phyloP scores from a whole-genome alignment of 768 basidiomycete genomes.

The Suillus paluster region DNA sequence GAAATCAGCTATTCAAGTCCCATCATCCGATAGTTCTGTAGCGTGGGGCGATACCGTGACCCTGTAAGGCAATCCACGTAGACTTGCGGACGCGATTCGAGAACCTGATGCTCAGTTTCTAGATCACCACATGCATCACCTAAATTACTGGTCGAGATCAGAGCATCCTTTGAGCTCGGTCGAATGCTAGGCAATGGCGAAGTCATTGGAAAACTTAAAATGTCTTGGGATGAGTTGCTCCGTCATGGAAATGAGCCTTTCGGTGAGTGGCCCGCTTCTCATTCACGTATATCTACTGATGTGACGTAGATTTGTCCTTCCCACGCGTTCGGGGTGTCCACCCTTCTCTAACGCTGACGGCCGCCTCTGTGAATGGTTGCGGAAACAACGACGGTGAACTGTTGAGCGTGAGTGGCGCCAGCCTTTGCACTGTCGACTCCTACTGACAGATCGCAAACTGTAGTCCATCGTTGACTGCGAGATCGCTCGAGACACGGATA shows the following conservation, averaged over 20 bases:
- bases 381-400: neutral
- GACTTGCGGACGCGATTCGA: no score
- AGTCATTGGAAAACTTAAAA: neutral
- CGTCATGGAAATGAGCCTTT: neutral
- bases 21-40: no score
- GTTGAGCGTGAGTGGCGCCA: neutral
- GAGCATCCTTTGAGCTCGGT: neutral
- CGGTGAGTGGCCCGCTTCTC: neutral
- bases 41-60: no score
- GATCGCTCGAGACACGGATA: neutral
- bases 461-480: neutral
- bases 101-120: neutral
- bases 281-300: neutral
- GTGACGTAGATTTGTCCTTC: neutral
- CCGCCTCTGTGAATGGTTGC: neutral
- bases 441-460: neutral
- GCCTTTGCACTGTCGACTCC: neutral
- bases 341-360: neutral
- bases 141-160: neutral
- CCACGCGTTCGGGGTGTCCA: neutral
- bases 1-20: no score
- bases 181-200: neutral
- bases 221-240: neutral
- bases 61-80: no score
- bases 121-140: neutral